A percentile compares a stretch with the other conserved stretches of the same genome.
Conservation (phyloP, 2,329 filamentous ascomycete genomes). For the Ceratocystis destructans region DNA sequence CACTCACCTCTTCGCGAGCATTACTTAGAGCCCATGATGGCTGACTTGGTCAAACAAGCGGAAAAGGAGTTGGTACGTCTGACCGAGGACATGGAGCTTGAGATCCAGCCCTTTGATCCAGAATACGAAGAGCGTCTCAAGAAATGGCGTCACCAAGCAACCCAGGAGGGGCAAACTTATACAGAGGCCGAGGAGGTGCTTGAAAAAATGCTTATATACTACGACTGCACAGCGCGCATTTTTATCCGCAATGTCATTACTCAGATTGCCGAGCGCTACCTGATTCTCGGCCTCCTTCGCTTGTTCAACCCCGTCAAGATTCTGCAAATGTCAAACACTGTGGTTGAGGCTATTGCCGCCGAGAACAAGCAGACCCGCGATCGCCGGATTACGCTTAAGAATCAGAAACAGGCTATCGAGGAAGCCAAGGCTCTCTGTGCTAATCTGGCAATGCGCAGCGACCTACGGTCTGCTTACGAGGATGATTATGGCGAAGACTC, state of each 20-base stretch:
- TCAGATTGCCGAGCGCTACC: conserved; percentile 38
- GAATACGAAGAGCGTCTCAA: conserved; percentile 39
- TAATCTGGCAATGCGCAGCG: conserved; percentile 39
- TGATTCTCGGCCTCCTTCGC: conserved; percentile 38
- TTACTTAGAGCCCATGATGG: conserved; percentile 38
- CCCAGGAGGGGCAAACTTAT: conserved; percentile 33
- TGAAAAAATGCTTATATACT: conserved; percentile 44
- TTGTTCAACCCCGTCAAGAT: conserved; percentile 41
- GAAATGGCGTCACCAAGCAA: conserved; percentile 33
- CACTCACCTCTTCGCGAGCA: conserved; percentile 36
- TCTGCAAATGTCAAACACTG: conserved; percentile 32
- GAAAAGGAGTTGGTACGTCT: conserved; percentile 34
- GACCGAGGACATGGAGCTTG: conserved; percentile 38
- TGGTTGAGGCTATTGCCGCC: conserved; percentile 37
- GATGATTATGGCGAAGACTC: conserved; percentile 17
- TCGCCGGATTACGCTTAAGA: conserved; percentile 34
- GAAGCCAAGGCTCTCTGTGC: conserved; percentile 38
- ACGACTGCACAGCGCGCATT: conserved; percentile 38
- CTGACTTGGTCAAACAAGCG: conserved; percentile 33
- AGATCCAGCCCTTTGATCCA: conserved; percentile 40
- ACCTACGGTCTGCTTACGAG: conserved; percentile 30
- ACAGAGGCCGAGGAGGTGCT: conserved; percentile 39
- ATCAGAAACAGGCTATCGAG: conserved; percentile 37
- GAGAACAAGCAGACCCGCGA: conserved; percentile 42
- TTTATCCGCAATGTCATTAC: conserved; percentile 41